These are phyloP conservation scores for Talaromyces sp. DNA, from an alignment of 2,329 filamentous ascomycete genomes.

Conservation along the genomic window DNA sequence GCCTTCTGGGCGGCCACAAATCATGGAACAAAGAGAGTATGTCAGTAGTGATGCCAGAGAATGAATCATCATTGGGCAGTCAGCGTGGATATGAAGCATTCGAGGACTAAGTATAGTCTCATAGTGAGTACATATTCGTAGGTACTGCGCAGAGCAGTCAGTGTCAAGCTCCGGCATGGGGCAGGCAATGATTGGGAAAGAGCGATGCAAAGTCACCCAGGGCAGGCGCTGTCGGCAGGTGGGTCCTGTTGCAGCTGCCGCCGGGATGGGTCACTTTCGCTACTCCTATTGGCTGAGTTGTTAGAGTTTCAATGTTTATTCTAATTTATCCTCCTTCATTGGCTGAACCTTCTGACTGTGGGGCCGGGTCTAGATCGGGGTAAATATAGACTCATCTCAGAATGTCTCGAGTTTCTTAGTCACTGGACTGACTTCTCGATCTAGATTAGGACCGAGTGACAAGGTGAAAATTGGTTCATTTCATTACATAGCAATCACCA, in stretches of 20 bases:
- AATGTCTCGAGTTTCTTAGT: neutral
- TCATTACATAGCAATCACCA: neutral
- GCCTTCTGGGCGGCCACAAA: neutral
- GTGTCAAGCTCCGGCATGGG: slow-evolving; percentile 8
- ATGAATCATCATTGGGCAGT: neutral
- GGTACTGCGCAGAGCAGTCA: neutral
- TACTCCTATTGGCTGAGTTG: neutral
- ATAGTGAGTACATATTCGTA: neutral
- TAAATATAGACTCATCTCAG: slow-evolving; percentile 3
- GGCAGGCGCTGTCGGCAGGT: neutral
- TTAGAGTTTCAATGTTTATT: slow-evolving; percentile 7
- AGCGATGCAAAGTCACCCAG: neutral
- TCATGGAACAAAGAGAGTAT: neutral
- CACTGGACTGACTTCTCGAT: neutral
- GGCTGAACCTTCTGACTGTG: neutral
- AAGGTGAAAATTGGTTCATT: neutral
- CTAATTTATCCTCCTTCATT: neutral
- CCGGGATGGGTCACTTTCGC: neutral
- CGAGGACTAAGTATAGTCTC: neutral
- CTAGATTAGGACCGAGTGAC: neutral
- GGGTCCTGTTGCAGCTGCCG: neutral
- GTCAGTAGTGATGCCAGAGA: neutral
- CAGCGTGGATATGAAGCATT: neutral
- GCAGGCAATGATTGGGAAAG: slow-evolving; percentile 11
- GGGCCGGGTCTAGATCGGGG: neutral